Base-by-base conservation (phyloP, 192 early-diverging fungal species). In the Coemansia sp. region DNA sequence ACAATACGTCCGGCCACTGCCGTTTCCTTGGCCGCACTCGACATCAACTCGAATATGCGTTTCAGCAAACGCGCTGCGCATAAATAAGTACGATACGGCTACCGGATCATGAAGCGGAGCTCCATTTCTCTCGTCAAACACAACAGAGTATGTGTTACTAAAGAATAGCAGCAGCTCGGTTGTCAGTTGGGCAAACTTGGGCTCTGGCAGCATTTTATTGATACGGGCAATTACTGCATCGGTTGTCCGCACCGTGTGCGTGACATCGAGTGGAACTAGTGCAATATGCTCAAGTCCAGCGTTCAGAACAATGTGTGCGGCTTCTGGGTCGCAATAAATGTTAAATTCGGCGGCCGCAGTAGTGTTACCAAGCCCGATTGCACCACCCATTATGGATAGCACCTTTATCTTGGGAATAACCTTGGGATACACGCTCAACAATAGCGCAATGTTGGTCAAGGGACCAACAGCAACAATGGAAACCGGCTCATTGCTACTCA, bases 351-450 rank as follows among this genome's bases (percentile, higher is more conserved):
- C 61, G 0, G 66, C 66, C 15, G 65, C n/a, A 0, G 55, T 65
- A 11, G 53, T 37, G 21, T 73, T 73, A n/a, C 76, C 76, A 5
- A 62, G 11, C 0, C 51, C 53, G 9, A 67, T 53, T 7, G 71
- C 67, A 6, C 83, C 83, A 6, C 78, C 83, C 83, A 84, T 84
- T 39, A 76, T 61, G 1, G 70, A 55, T 45, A 84, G 58, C 11
- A 61, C 68, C 37, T 65, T 66, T 57, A 84, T 81, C 50, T 57
- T 61, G 12, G 56, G 29, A 2, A 65, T 69, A 12, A 75, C 57
- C 22, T 76, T 71, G 11, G 78, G 83, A 53, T 72, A 81, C 25
- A 72, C 29, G 29, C 75, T 70, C n/a, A 84, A 51, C n/a, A 84
- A 57, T 14, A 82, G 56, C 19, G 75, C 83, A 37, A 80, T 58